Conservation (phyloP, 164 flowering plant genomes). For the Macadamia integrifolia region DNA sequence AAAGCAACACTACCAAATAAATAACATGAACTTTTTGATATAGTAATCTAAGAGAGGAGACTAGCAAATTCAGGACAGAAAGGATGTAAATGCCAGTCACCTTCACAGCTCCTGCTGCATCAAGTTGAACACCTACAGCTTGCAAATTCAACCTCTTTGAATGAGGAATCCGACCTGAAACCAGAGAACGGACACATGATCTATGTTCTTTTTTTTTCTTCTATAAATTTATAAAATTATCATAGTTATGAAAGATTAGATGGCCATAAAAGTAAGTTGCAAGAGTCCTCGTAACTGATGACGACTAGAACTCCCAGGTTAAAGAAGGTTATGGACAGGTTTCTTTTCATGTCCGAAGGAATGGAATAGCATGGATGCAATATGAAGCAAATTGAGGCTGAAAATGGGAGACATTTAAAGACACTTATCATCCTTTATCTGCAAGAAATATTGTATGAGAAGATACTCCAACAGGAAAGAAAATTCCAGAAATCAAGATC, state of each 20-base stretch:
- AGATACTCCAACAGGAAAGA: too few species aligned
- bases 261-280: neutral
- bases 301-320: neutral
- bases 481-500: too few species aligned
- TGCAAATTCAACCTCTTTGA: conserved; percentile 84
- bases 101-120: conserved; percentile 78
- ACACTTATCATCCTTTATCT: too few species aligned
- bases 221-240: too few species aligned
- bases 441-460: too few species aligned
- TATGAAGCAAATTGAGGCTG: neutral
- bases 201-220: neutral
- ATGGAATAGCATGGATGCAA: neutral
- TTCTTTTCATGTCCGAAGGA: too few species aligned
- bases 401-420: too few species aligned
- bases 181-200: neutral
- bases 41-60: neutral
- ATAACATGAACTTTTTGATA: neutral
- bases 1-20: neutral
- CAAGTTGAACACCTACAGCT: conserved; percentile 86
- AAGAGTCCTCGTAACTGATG: neutral
- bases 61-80: conserved; percentile 2
- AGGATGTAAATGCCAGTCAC: conserved; percentile 28
- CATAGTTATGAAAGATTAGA: neutral
- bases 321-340: too few species aligned
- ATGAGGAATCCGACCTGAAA: conserved; percentile 79